Conservation (phyloP, 306 rosid species). For the Fragaria vesca region DNA sequence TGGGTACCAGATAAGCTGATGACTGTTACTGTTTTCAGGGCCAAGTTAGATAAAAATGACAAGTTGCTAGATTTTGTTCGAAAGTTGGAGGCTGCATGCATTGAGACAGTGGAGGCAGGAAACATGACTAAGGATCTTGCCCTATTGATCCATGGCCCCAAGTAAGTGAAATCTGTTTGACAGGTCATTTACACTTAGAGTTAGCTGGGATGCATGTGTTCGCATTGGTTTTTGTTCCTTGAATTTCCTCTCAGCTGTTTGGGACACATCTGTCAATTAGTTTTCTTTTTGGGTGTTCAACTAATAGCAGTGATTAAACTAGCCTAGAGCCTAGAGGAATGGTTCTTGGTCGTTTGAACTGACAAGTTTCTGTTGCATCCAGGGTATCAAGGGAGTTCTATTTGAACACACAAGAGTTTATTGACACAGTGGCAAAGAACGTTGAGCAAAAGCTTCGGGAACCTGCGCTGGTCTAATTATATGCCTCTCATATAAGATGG, state of each 20-base stretch:
- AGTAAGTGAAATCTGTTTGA: slow-evolving; percentile 44
- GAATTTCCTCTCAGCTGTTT: neutral
- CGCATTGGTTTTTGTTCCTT: neutral
- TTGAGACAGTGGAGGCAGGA: slow-evolving; percentile 85
- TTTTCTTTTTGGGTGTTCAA: neutral
- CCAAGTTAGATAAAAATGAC: slow-evolving; percentile 72
- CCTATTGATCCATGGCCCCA: slow-evolving; percentile 76
- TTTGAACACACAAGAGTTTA: slow-evolving; percentile 83
- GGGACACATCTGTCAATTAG: neutral
- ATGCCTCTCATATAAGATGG: neutral
- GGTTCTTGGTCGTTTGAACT: neutral
- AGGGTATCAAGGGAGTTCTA: slow-evolving; percentile 82
- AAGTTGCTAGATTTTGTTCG: slow-evolving; percentile 66
- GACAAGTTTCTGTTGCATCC: slow-evolving; percentile 23
- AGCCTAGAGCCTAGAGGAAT: neutral
- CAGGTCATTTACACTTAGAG: neutral
- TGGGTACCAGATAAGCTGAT: slow-evolving; percentile 11
- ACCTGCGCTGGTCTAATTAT: slow-evolving; percentile 36
- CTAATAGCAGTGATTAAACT: neutral
- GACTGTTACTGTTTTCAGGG: slow-evolving; percentile 42
- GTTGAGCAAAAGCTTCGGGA: slow-evolving; percentile 55
- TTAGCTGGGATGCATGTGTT: neutral
- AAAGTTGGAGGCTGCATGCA: slow-evolving; percentile 88
- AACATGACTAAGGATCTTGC: slow-evolving; percentile 99
- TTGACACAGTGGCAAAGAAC: slow-evolving; percentile 71